phyloP scores from a whole-genome alignment of 768 basidiomycete species.

The Psilocybe cyanescens region DNA sequence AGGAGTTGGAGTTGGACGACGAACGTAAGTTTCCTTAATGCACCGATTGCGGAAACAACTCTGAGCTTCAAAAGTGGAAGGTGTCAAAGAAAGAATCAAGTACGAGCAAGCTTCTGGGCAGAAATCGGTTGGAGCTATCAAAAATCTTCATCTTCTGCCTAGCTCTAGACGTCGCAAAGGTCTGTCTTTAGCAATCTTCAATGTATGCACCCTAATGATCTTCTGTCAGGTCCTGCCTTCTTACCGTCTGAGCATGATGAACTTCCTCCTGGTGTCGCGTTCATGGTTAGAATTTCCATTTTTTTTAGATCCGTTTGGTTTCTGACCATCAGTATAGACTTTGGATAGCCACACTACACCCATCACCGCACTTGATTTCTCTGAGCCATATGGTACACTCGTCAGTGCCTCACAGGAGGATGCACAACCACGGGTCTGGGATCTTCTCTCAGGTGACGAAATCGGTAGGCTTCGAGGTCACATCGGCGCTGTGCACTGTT shows the following conservation, averaged over 20 bases:
- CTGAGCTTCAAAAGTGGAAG: constrained; percentile 64
- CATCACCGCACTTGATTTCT: constrained; percentile 90
- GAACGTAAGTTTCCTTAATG: constrained; percentile 64
- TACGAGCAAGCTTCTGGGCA: constrained; percentile 59
- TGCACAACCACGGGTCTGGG: constrained; percentile 90
- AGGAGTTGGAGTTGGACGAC: constrained; percentile 96
- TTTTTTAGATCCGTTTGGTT: not conserved
- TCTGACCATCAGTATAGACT: constrained; percentile 51
- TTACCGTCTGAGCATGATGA: constrained; percentile 97
- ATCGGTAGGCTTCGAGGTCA: constrained; percentile 87
- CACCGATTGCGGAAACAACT: not conserved
- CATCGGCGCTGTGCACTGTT: constrained; percentile 77
- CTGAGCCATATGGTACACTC: constrained; percentile 94
- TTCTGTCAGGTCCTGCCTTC: constrained; percentile 80
- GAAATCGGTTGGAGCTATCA: constrained; percentile 32
- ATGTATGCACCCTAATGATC: not conserved
- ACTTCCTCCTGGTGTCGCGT: constrained; percentile 90
- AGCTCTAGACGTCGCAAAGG: constrained; percentile 77
- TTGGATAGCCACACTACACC: constrained; percentile 80
- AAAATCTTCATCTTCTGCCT: constrained; percentile 49
- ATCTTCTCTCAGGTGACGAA: constrained; percentile 87
- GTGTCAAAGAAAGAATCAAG: constrained; percentile 83
- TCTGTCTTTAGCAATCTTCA: constrained; percentile 22
- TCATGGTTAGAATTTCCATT: constrained; percentile 70
- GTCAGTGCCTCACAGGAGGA: constrained; percentile 90